These are phyloP conservation scores for Paecilomyces variotii DNA, from an alignment of 2,329 filamentous ascomycete species.

Conservation along the genomic window DNA sequence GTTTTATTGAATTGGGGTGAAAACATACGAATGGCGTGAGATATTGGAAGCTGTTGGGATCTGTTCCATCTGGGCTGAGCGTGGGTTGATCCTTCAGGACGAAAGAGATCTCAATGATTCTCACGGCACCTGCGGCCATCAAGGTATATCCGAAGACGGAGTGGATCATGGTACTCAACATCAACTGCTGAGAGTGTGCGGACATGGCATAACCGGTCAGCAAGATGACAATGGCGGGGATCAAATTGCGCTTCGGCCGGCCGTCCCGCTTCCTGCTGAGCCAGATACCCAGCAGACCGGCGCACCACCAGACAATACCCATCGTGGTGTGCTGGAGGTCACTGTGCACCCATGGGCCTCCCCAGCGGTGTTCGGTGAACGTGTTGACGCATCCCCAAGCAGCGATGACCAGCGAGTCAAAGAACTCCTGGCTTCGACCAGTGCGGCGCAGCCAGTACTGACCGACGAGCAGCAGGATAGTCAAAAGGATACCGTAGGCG, in stretches of 20 bases:
- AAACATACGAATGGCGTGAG: slow-evolving; percentile 60
- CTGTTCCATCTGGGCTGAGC: slow-evolving; percentile 57
- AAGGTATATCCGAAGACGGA: slow-evolving; percentile 87
- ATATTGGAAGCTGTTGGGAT: slow-evolving; percentile 67
- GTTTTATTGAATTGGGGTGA: slow-evolving; percentile 1
- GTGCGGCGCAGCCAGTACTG: slow-evolving; percentile 77
- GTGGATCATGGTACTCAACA: slow-evolving; percentile 82
- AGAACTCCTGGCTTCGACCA: slow-evolving; percentile 91
- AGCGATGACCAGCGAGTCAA: slow-evolving; percentile 83
- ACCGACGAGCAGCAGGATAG: slow-evolving; percentile 77
- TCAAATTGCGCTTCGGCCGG: slow-evolving; percentile 80
- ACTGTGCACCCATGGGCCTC: slow-evolving; percentile 77
- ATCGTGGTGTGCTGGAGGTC: slow-evolving; percentile 98
- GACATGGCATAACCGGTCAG: slow-evolving; percentile 96
- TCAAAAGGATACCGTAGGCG: slow-evolving; percentile 81
- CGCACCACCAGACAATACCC: slow-evolving; percentile 98
- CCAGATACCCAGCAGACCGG: slow-evolving; percentile 87
- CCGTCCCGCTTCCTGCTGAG: slow-evolving; percentile 77
- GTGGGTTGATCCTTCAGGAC: slow-evolving; percentile 65
- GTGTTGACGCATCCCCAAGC: slow-evolving; percentile 97
- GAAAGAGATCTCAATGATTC: slow-evolving; percentile 88
- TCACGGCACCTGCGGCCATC: slow-evolving; percentile 76
- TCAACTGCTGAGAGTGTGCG: slow-evolving; percentile 74
- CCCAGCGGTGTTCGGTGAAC: slow-evolving; percentile 96
- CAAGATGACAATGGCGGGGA: slow-evolving; percentile 83